Evolutionary conservation across 2,329 filamentous ascomycete genomes (phyloP), one percentile per base, ranked within the genome.

Genomic region (Aspergillus udagawae): DNA sequence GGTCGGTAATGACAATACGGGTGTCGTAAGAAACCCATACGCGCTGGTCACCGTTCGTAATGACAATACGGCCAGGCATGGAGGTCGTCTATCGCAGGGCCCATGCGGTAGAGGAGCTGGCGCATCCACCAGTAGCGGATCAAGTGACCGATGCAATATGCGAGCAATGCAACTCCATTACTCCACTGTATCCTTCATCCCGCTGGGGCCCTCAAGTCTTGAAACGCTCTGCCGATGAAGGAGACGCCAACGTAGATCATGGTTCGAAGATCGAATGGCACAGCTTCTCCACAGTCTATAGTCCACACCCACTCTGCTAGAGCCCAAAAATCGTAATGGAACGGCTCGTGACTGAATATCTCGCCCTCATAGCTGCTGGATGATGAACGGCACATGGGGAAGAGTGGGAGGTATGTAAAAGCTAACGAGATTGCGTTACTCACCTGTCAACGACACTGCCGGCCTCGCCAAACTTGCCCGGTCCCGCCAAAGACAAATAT

Each of bases 401-500:
- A 47, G 51, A 28, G 45, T 23, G 41, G 21, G 49, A 53, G 35
- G 49, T 51, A 50, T 50, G 53, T 21, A 28, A 27, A 53, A 60
- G 47, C 55, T 44, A 63, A 63, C 56, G 53, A 52, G 38, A 55
- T 62, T 42, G 41, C 50, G 44, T 51, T 66, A 82, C 91, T 88
- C 86, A 97, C 93, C 91, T 95, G 80, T 97, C 93, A 75, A 97
- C 79, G 73, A 86, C 82, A 62, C 91, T 87, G 73, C 95, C 83
- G 28, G 88, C 84, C 67, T 83, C 82, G 70, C 89, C 91, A 63
- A 96, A 75, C 75, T 77, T 83, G 67, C 91, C 90, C 63, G 90
- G 90, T 25, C 92, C 91, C 67, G 81, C 80, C 69, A 93, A 76
- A 67, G 86, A 82, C 64, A 86, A 81, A 80, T 89, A 87, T 76